Base-by-base conservation (phyloP, 805 yeast genomes). In the Teunomyces tritomae region DNA sequence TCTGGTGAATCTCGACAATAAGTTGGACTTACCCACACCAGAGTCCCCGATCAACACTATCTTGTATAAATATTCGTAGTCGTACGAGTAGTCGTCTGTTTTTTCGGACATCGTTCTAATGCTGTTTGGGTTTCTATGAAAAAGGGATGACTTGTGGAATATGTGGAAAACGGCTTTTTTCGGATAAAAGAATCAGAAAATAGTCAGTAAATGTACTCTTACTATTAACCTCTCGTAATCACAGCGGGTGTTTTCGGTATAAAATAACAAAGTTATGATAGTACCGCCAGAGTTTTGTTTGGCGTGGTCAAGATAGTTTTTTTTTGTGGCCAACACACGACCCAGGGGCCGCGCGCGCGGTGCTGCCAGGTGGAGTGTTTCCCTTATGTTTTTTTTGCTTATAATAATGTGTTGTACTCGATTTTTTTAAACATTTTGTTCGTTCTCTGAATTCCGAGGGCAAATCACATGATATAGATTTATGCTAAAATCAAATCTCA, bases 11-110 rank as follows among this genome's bases (percentile, higher is more conserved):
- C 99, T 83, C 45, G 96, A 88, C 47, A 92, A 79, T 50, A 92
- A 77, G 73, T 94, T 94, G 61, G 97, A 89, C 67, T 92, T 92
- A 50, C 99, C 99, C 44, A 94, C 98, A 47, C 97, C 96, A 9
- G 96, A 88, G 68, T 94, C 98, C 40, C 98, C 98, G 66, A 94
- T 92, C 65, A 92, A 80, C 35, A 92, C 98, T 57, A 94, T 89
- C 78, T 91, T 92, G 78, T 91, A 92, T 52, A 92, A 80, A 69
- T 86, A 91, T 68, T 92, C 98, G 80, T 94, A 87, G 58, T 87
- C 95, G 57, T 72, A 72, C 43, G 76, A 69, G 59, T 70, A 73
- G 58, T 72, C 76, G 58, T 72, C 77, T 11, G 75, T 68, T 49
- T 68, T 70, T 45, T 71, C 76, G 24, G 68, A 62, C 74, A 68